Evolutionary conservation across 1,284 basidiomycete species (phyloP), one percentile per base, ranked within the genome.

Genomic region (Ceratobasidium sp.): DNA sequence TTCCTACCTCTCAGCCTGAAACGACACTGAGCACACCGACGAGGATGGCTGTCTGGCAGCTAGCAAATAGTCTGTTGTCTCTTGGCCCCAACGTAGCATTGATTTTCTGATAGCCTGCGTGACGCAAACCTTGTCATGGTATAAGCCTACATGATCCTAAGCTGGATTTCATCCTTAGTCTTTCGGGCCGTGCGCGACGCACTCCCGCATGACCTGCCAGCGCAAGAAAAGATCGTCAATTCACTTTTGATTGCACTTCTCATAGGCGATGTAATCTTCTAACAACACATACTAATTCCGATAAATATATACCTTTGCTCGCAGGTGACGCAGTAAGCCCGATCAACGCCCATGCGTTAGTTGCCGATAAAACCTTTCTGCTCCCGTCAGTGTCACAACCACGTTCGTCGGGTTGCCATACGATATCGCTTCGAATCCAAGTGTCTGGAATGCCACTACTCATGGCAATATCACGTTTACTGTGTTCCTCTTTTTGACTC

Each of bases 401-500:
- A 87, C 87, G 12, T 85, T 87, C 76, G 74, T 86, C 65, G 85
- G 84, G 10, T 84, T 92, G 30, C 91, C 91, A 0, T 76, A 78
- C 43, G 80, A 85, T n/a, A 78, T 91, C 73, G 84, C 84, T 61
- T 87, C 84, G 74, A 80, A 81, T 32, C 81, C 85, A 50, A 77
- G 78, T 10, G 76, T 78, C 14, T 93, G 90, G 91, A 92, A 92
- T 79, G 78, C 83, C 18, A 89, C 86, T 82, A 90, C 88, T 0
- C 90, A 92, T 76, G 91, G 91, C 36, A 93, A 92, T 77, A 88
- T 92, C 77, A 88, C 89, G 1, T 82, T 87, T 72, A 85, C 86
- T 23, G 74, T 88, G 41, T 80, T 89, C 48, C 82, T 92, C 55
- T 83, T 89, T 64, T 72, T 81, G 39, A 83, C 83, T 74, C 85